These are phyloP conservation scores for Sclerotinia minor DNA, from an alignment of 2,329 filamentous ascomycete species.

Conservation along the genomic window DNA sequence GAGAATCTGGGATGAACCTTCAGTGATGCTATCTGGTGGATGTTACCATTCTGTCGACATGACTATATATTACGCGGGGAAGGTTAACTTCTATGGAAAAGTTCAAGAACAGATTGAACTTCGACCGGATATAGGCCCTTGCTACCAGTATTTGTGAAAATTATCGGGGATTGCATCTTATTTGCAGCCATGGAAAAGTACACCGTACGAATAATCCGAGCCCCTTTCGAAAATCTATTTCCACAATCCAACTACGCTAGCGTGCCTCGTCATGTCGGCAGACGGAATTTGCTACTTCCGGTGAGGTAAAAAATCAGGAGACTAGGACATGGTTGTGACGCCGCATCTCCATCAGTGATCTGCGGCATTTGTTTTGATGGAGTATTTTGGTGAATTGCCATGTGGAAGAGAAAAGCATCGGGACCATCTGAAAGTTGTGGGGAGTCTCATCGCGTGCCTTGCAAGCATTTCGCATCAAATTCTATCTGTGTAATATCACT, in stretches of 20 bases:
- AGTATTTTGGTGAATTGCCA: constrained; percentile 1
- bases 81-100: neutral
- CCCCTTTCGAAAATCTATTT: neutral
- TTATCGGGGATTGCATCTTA: neutral
- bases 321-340: neutral
- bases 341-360: neutral
- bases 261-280: constrained; percentile 5
- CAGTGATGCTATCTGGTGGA: neutral
- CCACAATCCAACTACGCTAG: neutral
- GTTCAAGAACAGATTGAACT: neutral
- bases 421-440: neutral
- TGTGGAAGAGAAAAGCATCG: neutral
- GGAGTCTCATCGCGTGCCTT: neutral
- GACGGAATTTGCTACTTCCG: constrained; percentile 11
- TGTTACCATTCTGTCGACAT: neutral
- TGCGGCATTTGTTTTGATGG: constrained; percentile 5
- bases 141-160: neutral
- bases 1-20: neutral
- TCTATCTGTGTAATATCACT: neutral
- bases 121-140: neutral
- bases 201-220: neutral
- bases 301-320: neutral
- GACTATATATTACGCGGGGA: neutral
- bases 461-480: neutral
- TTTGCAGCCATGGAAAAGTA: neutral